Conservation (phyloP, 164 flowering plant species). For the Aristolochia fimbriata region DNA sequence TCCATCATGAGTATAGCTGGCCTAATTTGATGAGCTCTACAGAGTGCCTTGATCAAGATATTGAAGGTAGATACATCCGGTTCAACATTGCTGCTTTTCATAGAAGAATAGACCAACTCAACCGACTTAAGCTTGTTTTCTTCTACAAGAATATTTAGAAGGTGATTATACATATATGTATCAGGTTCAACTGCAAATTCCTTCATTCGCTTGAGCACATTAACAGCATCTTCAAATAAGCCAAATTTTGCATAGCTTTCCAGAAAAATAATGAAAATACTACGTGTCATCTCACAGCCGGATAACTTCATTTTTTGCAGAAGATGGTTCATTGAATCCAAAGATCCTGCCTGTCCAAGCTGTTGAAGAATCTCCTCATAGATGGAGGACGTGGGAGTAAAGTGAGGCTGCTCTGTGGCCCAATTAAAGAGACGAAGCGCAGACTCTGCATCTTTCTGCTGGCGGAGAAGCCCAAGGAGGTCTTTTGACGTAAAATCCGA, state of each 20-base stretch:
- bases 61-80: slow-evolving; percentile 78
- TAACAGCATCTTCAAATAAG: slow-evolving; percentile 42
- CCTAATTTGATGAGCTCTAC: slow-evolving; percentile 79
- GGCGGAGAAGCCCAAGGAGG: slow-evolving; percentile 45
- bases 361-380: slow-evolving; percentile 55
- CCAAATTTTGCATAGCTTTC: slow-evolving; percentile 43
- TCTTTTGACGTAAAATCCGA: slow-evolving; percentile 57
- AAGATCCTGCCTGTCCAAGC: slow-evolving; percentile 51
- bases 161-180: slow-evolving; percentile 41
- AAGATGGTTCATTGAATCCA: slow-evolving; percentile 37
- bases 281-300: slow-evolving; percentile 24
- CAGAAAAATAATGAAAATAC: slow-evolving; percentile 48
- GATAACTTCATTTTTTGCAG: slow-evolving; percentile 43
- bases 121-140: slow-evolving; percentile 64
- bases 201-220: slow-evolving; percentile 43
- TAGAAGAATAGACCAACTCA: slow-evolving; percentile 47
- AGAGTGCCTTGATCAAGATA: slow-evolving; percentile 77
- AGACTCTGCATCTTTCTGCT: slow-evolving; percentile 37
- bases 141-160: slow-evolving; percentile 77
- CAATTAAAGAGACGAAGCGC: slow-evolving; percentile 43
- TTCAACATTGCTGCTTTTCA: slow-evolving; percentile 38
- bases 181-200: slow-evolving; percentile 48
- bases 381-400: slow-evolving; percentile 31
- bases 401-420: slow-evolving; percentile 71
- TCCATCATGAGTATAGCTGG: slow-evolving; percentile 79